Percentiles rank a stretch among this genome's conserved stretches.
Conservation (phyloP, 169 alveolate species). For the Perkinsus olseni region DNA sequence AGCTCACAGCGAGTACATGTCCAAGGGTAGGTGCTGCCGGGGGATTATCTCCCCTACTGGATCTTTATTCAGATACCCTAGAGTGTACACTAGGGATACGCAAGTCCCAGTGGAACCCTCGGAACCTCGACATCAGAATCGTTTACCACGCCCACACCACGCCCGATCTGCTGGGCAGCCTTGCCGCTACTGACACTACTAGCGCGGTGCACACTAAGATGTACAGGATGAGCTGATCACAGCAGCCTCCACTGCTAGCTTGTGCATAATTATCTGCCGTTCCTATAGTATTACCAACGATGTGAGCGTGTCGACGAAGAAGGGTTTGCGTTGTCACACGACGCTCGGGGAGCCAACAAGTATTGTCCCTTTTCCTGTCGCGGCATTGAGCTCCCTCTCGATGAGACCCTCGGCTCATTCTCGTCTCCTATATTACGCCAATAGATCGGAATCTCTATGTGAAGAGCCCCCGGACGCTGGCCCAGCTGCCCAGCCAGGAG, state of each 20-base stretch:
- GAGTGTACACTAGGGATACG: conserved; percentile 70
- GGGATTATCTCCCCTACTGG: neutral
- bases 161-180: too few species aligned
- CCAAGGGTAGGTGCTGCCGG: neutral
- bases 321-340: neutral
- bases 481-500: neutral
- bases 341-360: neutral
- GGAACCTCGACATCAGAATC: conserved; percentile 74
- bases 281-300: neutral
- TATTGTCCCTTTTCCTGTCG: neutral
- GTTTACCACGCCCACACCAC: conserved; percentile 24
- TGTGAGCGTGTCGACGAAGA: neutral
- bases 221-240: too few species aligned
- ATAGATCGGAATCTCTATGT: too few species aligned
- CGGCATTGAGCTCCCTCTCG: too few species aligned
- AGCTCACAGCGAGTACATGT: conserved; percentile 23
- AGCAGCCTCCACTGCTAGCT: too few species aligned
- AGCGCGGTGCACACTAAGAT: too few species aligned
- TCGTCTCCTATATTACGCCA: too few species aligned
- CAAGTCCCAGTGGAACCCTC: conserved; percentile 58
- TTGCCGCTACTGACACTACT: too few species aligned
- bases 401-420: too few species aligned
- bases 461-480: neutral
- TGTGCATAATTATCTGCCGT: neutral
- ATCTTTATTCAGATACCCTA: conserved; percentile 30